Evolutionary conservation across 139 green algal genomes (phyloP), one percentile per base, ranked within the genome.

Genomic region (Chlamydomonas sp.): DNA sequence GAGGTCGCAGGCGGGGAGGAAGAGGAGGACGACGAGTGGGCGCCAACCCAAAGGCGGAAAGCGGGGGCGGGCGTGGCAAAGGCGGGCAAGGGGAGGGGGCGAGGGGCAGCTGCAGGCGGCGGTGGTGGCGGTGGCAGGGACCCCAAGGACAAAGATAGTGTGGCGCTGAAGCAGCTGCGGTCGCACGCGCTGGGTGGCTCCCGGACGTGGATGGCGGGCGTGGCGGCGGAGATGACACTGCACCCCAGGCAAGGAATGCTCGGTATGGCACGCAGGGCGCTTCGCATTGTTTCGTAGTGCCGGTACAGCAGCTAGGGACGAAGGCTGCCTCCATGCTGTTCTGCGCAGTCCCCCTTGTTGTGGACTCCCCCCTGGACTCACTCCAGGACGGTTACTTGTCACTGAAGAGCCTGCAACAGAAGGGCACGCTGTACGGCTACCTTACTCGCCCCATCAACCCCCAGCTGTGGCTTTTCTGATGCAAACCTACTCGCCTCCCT

Each of bases 61-160:
- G 62, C 62, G 61, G 78, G 3, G 62, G 62, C 62, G 78, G 78
- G 1, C 17, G 78, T 7, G 80, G 58, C 57, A 66, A 60, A 78
- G 73, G 6, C 5, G 10, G 82, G 57, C 10, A 64, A 76, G 15
- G 73, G 61, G 61, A 7, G 3, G 57, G 31, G 49, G 49, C n/a
- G 2, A 6, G 74, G 17, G 57, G 73, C 74, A 49, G 83, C 49
- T 10, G 69, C 68, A 8, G 60, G 17, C 1, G n/a, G 20, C 59
- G 59, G 59, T 0, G 49, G 81, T 14, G 20, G 49, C 49, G 74
- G 49, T 8, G 1, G 62, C 60, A 59, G 71, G 10, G 60, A 17
- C 60, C 68, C 17, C 14, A 84, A 76, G 79, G 80, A 85, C 15
- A 79, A 87, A 69, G 83, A 80, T 5, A 88, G 83, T 59, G 63